phyloP scores from a whole-genome alignment of 2,329 filamentous ascomycete species.

The Arthrinium puccinioides region DNA sequence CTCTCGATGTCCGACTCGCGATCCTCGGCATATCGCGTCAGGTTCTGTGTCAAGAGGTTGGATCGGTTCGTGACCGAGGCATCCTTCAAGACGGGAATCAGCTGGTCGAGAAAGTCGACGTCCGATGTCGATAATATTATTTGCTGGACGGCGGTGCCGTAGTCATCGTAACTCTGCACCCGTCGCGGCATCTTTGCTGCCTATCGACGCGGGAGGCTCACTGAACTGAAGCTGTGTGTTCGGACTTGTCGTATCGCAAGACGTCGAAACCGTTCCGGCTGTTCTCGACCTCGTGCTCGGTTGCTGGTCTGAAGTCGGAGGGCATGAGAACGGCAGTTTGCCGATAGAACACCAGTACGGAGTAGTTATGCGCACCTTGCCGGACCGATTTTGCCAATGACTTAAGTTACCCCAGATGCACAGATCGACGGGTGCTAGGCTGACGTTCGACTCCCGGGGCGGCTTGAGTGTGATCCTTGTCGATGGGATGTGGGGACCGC shows the following conservation, averaged over 20 bases:
- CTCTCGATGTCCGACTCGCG: slow-evolving; percentile 88
- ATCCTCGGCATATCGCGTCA: slow-evolving; percentile 76
- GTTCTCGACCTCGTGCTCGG: too few species aligned
- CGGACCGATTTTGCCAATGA: too few species aligned
- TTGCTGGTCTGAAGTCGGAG: too few species aligned
- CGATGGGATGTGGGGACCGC: too few species aligned
- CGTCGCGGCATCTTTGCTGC: slow-evolving; percentile 16
- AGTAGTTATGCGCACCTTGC: too few species aligned
- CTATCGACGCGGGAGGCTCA: background rate
- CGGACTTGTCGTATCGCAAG: background rate
- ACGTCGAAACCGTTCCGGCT: too few species aligned
- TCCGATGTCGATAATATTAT: slow-evolving; percentile 90
- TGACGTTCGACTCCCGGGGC: too few species aligned
- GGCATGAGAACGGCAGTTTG: too few species aligned
- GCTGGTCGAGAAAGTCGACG: slow-evolving; percentile 87
- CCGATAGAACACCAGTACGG: too few species aligned
- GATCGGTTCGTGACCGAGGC: slow-evolving; percentile 70
- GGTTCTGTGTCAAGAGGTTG: slow-evolving; percentile 65
- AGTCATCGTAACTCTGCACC: slow-evolving; percentile 25
- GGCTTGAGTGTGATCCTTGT: too few species aligned
- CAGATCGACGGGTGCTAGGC: too few species aligned
- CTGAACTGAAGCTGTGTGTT: background rate
- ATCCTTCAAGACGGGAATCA: slow-evolving; percentile 92
- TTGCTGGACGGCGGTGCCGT: slow-evolving; percentile 42
- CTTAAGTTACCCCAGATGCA: too few species aligned